These are phyloP conservation scores for Globisporangium ultimum DNA, from an alignment of 352 stramenopile species.

Conservation along the genomic window DNA sequence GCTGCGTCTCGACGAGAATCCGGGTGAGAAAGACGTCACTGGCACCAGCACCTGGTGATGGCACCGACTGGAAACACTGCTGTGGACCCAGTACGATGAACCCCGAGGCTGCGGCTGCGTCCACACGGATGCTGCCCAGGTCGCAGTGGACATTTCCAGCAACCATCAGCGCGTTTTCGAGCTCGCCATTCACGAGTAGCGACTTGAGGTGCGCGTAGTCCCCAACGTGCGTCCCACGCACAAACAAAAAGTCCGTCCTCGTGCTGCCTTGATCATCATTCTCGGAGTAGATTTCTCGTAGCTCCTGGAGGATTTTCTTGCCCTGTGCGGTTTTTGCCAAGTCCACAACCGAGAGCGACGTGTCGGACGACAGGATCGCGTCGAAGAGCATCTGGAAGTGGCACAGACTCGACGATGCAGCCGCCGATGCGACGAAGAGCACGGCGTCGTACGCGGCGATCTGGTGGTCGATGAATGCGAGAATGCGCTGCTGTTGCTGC, in stretches of 20 bases:
- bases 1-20: constrained; percentile 22
- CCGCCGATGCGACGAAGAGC: constrained; percentile 7
- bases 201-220: constrained; percentile 11
- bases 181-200: constrained; percentile 17
- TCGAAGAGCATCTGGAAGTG: constrained; percentile 7
- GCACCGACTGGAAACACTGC: constrained; percentile 21
- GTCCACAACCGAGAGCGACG: constrained; percentile 18
- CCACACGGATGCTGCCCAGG: constrained; percentile 22
- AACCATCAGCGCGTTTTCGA: constrained; percentile 2
- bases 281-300: constrained; percentile 12
- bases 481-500: background rate
- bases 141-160: constrained; percentile 9
- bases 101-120: constrained; percentile 16
- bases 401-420: background rate
- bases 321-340: constrained; percentile 24
- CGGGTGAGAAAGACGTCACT: too few species aligned
- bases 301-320: constrained; percentile 17
- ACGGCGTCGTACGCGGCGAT: constrained; percentile 8
- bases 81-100: constrained; percentile 26
- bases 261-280: background rate
- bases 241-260: constrained; percentile 26
- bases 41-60: background rate
- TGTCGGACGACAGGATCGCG: background rate
- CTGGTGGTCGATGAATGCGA: constrained; percentile 7
- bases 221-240: constrained; percentile 19